These are phyloP conservation scores for Nakaseomyces sp. DNA, from an alignment of 1,139 yeast species.

Conservation along the genomic window DNA sequence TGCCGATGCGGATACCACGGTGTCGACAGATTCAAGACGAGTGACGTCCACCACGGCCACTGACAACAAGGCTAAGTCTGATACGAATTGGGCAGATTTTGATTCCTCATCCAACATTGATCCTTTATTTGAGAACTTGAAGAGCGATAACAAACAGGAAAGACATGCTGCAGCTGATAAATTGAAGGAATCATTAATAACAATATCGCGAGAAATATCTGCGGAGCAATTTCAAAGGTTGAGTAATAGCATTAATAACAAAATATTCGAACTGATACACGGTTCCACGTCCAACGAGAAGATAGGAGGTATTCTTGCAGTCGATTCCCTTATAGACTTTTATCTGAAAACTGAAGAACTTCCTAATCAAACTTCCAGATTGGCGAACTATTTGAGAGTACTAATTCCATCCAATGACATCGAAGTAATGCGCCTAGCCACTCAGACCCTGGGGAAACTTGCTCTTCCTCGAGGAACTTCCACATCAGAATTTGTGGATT, in stretches of 20 bases:
- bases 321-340: conserved; percentile 76
- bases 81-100: conserved; percentile 20
- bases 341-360: conserved; percentile 70
- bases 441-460: conserved; percentile 74
- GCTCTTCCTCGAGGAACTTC: conserved; percentile 85
- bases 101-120: conserved; percentile 26
- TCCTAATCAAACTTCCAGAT: conserved; percentile 82
- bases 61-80: conserved; percentile 6
- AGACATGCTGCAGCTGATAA: conserved; percentile 56
- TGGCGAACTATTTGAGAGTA: conserved; percentile 77
- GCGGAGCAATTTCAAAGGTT: conserved; percentile 73
- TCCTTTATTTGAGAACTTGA: conserved; percentile 26
- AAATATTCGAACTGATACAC: conserved; percentile 77
- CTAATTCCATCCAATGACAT: conserved; percentile 76
- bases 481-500: conserved; percentile 88
- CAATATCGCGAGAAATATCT: conserved; percentile 65
- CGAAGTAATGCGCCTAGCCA: conserved; percentile 79
- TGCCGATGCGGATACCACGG: conserved; percentile 18
- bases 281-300: conserved; percentile 64
- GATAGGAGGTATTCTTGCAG: conserved; percentile 86
- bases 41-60: conserved; percentile 12
- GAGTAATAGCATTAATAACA: conserved; percentile 78
- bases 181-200: conserved; percentile 54
- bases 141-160: conserved; percentile 36
- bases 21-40: conserved; percentile 15